A percentile compares a stretch with the other conserved stretches of the same genome.
Evolutionary conservation across 345 rosid species (phyloP).

Genomic region (Excoecaria cochinchinensis): DNA sequence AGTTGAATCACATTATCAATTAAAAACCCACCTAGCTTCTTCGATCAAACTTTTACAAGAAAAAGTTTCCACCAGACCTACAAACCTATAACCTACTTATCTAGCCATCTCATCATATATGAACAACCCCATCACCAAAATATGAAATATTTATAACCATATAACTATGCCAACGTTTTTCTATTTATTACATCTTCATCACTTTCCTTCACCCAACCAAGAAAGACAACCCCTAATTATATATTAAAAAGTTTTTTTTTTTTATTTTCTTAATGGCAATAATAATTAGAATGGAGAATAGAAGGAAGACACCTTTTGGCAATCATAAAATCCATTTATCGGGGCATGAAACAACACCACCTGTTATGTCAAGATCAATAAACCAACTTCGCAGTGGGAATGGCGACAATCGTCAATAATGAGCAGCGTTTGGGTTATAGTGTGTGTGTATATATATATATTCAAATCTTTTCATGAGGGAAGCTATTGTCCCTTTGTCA

Average conservation of each 20-base stretch:
- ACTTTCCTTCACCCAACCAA: not conserved
- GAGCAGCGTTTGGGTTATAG: too few relatives aligned
- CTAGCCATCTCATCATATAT: not conserved
- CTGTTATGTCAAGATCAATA: not conserved
- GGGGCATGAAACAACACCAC: too few relatives aligned
- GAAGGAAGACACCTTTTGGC: not conserved
- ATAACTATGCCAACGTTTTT: not conserved
- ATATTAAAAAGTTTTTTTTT: not conserved
- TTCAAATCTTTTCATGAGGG: too few relatives aligned
- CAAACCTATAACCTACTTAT: not conserved
- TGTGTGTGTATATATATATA: too few relatives aligned
- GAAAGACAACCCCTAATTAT: constrained; percentile 2
- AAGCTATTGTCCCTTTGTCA: too few relatives aligned
- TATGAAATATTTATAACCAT: not conserved
- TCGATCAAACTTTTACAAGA: not conserved
- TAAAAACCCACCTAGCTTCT: too few relatives aligned
- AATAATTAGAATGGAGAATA: not conserved
- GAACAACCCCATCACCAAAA: not conserved
- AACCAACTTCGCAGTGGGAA: not conserved
- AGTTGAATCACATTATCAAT: too few relatives aligned
- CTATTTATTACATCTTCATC: too few relatives aligned
- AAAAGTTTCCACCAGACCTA: not conserved
- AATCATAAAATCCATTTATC: not conserved
- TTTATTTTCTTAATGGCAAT: too few relatives aligned
- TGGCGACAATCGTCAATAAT: not conserved